These are phyloP conservation scores for Cercis canadensis DNA, from an alignment of 306 rosid genomes.

Conservation along the genomic window DNA sequence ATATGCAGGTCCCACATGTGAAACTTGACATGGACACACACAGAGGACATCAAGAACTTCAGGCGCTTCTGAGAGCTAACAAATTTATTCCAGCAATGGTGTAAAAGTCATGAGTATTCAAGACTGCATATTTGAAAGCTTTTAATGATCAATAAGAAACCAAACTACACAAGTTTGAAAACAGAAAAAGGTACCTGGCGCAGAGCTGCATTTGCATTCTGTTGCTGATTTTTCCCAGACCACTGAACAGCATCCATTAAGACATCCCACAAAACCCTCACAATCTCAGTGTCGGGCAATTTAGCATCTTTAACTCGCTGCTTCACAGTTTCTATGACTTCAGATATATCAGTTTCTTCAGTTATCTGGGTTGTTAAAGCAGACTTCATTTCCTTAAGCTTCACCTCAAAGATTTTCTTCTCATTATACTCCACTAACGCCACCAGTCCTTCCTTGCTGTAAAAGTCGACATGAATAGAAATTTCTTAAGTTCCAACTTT, in stretches of 20 bases:
- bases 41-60: background rate
- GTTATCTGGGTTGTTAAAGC: constrained; percentile 90
- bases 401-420: constrained; percentile 96
- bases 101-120: too few relatives aligned
- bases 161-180: background rate
- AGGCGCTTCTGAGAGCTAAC: too few relatives aligned
- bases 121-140: background rate
- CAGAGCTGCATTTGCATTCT: constrained; percentile 95
- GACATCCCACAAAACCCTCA: constrained; percentile 91
- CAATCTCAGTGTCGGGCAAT: constrained; percentile 81
- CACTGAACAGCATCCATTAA: constrained; percentile 99
- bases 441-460: constrained; percentile 92
- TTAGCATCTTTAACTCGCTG: constrained; percentile 92
- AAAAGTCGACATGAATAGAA: constrained; percentile 25
- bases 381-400: constrained; percentile 94
- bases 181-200: constrained; percentile 69
- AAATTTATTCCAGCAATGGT: too few relatives aligned
- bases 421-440: constrained; percentile 95
- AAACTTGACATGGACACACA: background rate
- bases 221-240: constrained; percentile 99
- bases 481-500: constrained; percentile 22
- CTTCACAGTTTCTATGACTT: constrained; percentile 94
- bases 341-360: constrained; percentile 91
- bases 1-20: background rate
- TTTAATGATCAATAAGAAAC: constrained; percentile 15